Evolutionary conservation across 1,284 basidiomycete genomes (phyloP).

Genomic region (Gomphus sp.): DNA sequence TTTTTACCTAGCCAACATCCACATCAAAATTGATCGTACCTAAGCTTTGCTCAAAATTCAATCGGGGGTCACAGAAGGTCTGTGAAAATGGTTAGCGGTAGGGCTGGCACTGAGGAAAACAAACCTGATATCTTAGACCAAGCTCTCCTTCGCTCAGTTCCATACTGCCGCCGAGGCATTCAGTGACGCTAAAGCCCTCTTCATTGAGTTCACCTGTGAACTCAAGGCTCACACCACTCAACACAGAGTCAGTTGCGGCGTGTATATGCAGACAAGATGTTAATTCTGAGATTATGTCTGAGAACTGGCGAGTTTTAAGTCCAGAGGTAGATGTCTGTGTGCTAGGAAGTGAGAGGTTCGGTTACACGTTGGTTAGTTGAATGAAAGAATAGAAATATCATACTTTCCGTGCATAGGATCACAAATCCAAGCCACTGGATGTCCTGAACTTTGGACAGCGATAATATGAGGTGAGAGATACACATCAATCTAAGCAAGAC

Average conservation of each 20-base stretch:
- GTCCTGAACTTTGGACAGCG: conserved; percentile 73
- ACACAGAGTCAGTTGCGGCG: conserved; percentile 53
- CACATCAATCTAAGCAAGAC: conserved; percentile 51
- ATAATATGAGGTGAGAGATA: conserved; percentile 76
- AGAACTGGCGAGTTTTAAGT: conserved; percentile 86
- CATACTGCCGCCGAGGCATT: conserved; percentile 79
- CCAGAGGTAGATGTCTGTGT: conserved; percentile 68
- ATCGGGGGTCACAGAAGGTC: conserved; percentile 75
- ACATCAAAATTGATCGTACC: conserved; percentile 32
- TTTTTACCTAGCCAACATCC: not conserved
- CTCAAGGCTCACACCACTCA: conserved; percentile 95
- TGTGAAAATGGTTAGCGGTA: conserved; percentile 15
- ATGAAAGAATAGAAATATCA: conserved; percentile 20
- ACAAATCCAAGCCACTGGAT: conserved; percentile 89
- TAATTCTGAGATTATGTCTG: conserved; percentile 86
- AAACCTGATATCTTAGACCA: conserved; percentile 64
- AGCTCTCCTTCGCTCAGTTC: conserved; percentile 66
- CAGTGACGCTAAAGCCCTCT: conserved; percentile 87
- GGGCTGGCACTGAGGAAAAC: conserved; percentile 7
- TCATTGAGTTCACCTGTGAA: conserved; percentile 94
- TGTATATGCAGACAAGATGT: conserved; percentile 80
- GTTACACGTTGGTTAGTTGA: not conserved
- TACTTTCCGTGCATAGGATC: conserved; percentile 98
- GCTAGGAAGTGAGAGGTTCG: conserved; percentile 29
- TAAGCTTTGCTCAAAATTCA: conserved; percentile 78